Conservation (phyloP, 1,284 basidiomycete species). For the Bjerkandera adusta region DNA sequence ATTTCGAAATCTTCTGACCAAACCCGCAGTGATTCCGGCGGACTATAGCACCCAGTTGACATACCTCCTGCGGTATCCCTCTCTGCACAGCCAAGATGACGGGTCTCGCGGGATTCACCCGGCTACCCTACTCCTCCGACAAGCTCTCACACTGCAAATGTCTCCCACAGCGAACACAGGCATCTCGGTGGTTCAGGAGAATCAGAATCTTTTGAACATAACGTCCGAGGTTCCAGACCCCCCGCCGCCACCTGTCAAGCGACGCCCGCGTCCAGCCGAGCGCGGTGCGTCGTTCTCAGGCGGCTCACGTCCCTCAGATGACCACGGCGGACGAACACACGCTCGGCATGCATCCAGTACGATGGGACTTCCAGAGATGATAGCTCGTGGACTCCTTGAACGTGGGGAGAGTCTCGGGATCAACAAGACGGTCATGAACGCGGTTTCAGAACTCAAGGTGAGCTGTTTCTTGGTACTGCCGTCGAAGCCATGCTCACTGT, state of each 20-base stretch:
- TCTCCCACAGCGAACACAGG: constrained; percentile 73
- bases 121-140: constrained; percentile 70
- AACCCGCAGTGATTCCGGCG: constrained; percentile 67
- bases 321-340: constrained; percentile 26
- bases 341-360: constrained; percentile 42
- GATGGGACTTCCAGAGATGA: constrained; percentile 61
- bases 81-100: not conserved
- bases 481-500: constrained; percentile 8
- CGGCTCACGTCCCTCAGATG: constrained; percentile 7
- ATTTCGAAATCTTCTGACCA: constrained; percentile 13
- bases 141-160: constrained; percentile 78
- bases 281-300: constrained; percentile 23
- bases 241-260: constrained; percentile 39
- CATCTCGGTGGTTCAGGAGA: constrained; percentile 75
- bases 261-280: constrained; percentile 31
- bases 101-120: constrained; percentile 44
- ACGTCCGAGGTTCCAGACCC: constrained; percentile 60
- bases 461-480: constrained; percentile 19
- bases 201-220: constrained; percentile 73
- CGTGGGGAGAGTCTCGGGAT: constrained; percentile 77
- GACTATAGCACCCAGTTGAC: constrained; percentile 87
- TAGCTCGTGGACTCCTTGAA: constrained; percentile 71
- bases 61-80: constrained; percentile 79
- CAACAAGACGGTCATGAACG: constrained; percentile 76
- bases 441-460: constrained; percentile 71